Base-by-base conservation (phyloP, 2,329 filamentous ascomycete genomes). In the Colletotrichum sidae region DNA sequence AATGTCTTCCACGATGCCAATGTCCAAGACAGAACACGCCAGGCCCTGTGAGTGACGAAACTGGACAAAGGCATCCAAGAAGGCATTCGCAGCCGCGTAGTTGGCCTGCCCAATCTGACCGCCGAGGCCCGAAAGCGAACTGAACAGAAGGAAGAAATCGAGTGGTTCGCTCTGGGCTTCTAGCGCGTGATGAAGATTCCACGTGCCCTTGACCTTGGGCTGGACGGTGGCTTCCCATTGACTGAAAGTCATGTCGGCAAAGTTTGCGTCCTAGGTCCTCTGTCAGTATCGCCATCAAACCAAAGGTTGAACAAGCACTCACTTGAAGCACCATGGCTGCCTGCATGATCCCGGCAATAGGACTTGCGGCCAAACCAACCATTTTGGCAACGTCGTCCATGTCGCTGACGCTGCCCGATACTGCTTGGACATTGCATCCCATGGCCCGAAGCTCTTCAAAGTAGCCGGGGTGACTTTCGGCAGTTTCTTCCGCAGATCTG, bases 121-220 rank as follows among this genome's bases (percentile, higher is more conserved):
- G 4, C 78, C 65, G 12, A 77, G 68, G 12, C 74, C 75, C 0
- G 72, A 72, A 7, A 78, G 67, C 2, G 80, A 83, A 8, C 71
- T 73, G 46, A 74, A 70, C 25, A 78, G 64, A 25, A 76, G 62
- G 55, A 83, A 80, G 69, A 83, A 80, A 57, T 79, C 76, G 1
- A 79, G 70, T 25, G 8, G 51, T 10, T 58, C 58, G 8, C 37
- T 38, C 33, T 64, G 55, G 7, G 53, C 6, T 25, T 61, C 41
- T 1, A 77, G 68, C 47, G 67, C n/a, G 34, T 74, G 55, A 67
- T 83, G 78, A 6, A 84, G 71, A 57, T 84, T 84, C 76, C 75
- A 78, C 5, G 79, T 79, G 6, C 80, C 81, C 9, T 72, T 57
- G 1, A 80, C 74, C 69, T 84, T 84, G 4, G 80, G 78, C 2